phyloP scores from a whole-genome alignment of 139 green algal species.

The Volvox reticuliferus region DNA sequence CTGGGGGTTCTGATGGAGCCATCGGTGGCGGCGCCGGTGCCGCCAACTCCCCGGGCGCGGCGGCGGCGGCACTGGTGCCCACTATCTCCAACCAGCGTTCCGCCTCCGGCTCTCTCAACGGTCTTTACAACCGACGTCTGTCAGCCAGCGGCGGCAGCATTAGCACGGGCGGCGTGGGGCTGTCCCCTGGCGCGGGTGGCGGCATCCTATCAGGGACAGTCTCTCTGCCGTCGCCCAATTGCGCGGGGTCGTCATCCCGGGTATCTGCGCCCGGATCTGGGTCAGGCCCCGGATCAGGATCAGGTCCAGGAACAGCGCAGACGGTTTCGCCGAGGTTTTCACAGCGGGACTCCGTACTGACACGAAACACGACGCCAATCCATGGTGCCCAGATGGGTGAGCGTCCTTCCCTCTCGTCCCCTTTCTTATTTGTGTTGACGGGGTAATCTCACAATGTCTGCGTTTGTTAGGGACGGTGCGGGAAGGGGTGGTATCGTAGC shows the following conservation, averaged over 20 bases:
- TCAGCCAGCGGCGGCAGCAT: slow-evolving; percentile 15
- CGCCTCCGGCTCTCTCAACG: neutral
- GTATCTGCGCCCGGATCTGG: neutral
- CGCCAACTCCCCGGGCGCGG: neutral
- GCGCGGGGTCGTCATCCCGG: neutral
- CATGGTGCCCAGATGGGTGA: neutral
- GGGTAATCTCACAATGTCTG: no score
- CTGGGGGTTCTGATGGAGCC: neutral
- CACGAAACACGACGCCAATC: neutral
- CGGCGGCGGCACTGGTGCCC: neutral
- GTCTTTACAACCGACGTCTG: neutral
- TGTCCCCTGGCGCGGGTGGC: neutral
- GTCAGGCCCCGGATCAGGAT: neutral
- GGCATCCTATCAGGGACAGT: slow-evolving; percentile 5
- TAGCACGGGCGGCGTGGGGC: neutral
- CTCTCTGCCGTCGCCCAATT: neutral
- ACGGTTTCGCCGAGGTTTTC: neutral
- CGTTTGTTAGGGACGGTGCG: no score
- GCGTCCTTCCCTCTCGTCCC: neutral
- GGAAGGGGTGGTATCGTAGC: no score
- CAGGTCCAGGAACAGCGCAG: neutral
- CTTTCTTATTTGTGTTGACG: no score
- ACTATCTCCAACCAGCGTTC: slow-evolving; percentile 7
- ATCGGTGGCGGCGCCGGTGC: no score
- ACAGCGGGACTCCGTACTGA: neutral